phyloP scores from a whole-genome alignment of 2,329 filamentous ascomycete species.

The Colletotrichum orbiculare region DNA sequence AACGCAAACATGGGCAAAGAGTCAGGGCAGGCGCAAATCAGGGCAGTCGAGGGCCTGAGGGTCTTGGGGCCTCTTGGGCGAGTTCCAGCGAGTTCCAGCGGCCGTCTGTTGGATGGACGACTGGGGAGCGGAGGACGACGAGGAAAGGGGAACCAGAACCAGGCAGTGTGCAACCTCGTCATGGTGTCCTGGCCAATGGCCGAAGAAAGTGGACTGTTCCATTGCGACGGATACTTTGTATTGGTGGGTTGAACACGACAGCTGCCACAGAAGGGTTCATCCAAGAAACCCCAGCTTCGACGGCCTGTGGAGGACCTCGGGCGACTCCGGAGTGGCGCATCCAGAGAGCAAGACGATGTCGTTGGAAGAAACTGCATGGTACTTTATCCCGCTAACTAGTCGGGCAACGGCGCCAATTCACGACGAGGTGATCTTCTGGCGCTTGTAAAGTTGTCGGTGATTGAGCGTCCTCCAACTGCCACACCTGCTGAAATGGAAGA shows the following conservation, averaged over 20 bases:
- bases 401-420: conserved; percentile 6
- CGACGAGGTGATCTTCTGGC: no score
- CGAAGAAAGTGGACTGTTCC: conserved; percentile 6
- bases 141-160: background rate
- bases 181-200: no score
- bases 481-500: no score
- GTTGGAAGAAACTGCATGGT: conserved; percentile 12
- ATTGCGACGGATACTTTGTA: background rate
- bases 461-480: no score
- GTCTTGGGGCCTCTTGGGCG: conserved; percentile 8
- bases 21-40: conserved; percentile 26
- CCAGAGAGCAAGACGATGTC: background rate
- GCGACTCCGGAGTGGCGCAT: conserved; percentile 24
- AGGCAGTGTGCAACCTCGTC: background rate
- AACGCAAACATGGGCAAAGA: conserved; percentile 21
- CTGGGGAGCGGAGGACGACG: conserved; percentile 3
- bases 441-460: no score
- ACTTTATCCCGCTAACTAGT: conserved; percentile 1
- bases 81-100: conserved; percentile 24
- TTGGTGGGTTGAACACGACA: background rate
- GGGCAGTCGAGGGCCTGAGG: background rate
- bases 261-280: conserved; percentile 10
- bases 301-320: conserved; percentile 15
- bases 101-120: conserved; percentile 4
- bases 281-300: conserved; percentile 3